Percentiles rank a stretch among this genome's conserved stretches.
Evolutionary conservation across 1,284 basidiomycete species (phyloP).

Genomic region (Microbotryum violaceum): DNA sequence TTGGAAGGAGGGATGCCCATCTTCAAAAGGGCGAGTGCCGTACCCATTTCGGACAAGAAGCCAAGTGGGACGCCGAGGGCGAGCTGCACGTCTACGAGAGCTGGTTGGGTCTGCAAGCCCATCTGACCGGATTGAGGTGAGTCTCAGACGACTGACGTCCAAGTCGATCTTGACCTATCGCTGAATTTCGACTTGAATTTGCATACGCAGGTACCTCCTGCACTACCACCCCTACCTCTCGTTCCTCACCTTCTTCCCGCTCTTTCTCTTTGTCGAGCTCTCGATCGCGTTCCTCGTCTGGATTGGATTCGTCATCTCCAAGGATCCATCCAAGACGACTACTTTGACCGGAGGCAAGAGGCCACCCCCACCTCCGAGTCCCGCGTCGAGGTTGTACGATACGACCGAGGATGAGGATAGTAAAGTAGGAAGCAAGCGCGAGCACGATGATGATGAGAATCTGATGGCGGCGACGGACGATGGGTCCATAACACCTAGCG

Average conservation of each 20-base stretch:
- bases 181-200: background rate
- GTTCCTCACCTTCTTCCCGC: constrained; percentile 15
- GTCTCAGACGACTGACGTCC: background rate
- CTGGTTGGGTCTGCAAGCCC: constrained; percentile 10
- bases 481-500: too few relatives aligned
- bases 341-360: too few relatives aligned
- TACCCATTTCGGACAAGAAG: background rate
- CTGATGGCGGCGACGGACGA: too few relatives aligned
- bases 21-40: background rate
- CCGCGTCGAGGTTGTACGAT: too few relatives aligned
- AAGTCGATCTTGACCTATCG: too few relatives aligned
- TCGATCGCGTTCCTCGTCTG: constrained; percentile 11
- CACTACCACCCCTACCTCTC: constrained; percentile 20
- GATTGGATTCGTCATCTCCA: constrained; percentile 4
- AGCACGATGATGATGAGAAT: too few relatives aligned
- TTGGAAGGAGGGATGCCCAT: background rate
- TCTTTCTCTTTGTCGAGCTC: constrained; percentile 17
- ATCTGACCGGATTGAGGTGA: constrained; percentile 16
- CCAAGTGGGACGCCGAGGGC: background rate
- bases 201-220: constrained; percentile 13
- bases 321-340: too few relatives aligned
- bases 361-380: too few relatives aligned
- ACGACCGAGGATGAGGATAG: too few relatives aligned
- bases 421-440: too few relatives aligned
- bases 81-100: constrained; percentile 24